A percentile compares a stretch with the other conserved stretches of the same genome.
Evolutionary conservation across 495 filamentous ascomycete species (phyloP).

Genomic region (Lasiosphaeria ovina): DNA sequence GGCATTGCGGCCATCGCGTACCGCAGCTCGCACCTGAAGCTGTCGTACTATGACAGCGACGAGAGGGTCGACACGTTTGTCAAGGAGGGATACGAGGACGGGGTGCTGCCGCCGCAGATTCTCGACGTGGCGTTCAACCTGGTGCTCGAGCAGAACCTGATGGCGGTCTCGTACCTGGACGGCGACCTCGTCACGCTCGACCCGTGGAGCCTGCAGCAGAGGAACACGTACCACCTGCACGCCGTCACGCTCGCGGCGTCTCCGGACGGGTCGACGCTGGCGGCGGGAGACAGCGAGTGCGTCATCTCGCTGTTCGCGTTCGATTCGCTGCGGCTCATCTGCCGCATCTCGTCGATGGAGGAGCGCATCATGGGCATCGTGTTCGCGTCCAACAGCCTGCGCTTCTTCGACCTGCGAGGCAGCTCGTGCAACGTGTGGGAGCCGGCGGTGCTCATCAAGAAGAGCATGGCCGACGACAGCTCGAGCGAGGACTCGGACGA

Average conservation of each 20-base stretch:
- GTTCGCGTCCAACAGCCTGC: constrained; percentile 21
- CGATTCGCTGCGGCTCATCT: constrained; percentile 20
- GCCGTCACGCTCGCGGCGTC: constrained; percentile 23
- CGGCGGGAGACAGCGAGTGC: constrained; percentile 23
- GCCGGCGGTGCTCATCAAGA: constrained; percentile 22
- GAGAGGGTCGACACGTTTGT: constrained; percentile 16
- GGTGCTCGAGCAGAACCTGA: constrained; percentile 20
- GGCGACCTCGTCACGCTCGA: constrained; percentile 22
- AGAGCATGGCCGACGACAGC: constrained; percentile 20
- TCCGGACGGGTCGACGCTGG: constrained; percentile 22
- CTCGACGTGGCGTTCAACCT: constrained; percentile 24
- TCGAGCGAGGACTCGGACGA: constrained; percentile 24
- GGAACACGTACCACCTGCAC: constrained; percentile 15
- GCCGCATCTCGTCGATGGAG: constrained; percentile 19
- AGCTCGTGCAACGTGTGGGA: constrained; percentile 26
- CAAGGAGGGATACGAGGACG: constrained; percentile 24
- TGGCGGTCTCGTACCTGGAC: constrained; percentile 26
- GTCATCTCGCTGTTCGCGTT: constrained; percentile 25
- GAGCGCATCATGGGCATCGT: constrained; percentile 24
- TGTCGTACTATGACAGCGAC: constrained; percentile 23
- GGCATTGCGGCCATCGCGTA: constrained; percentile 20
- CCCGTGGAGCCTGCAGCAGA: constrained; percentile 21
- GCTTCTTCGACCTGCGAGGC: constrained; percentile 23
- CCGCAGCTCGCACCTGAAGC: constrained; percentile 18
- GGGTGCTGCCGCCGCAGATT: constrained; percentile 16